phyloP scores from a whole-genome alignment of 2,329 filamentous ascomycete genomes.

The Pezicula rhizophila region DNA sequence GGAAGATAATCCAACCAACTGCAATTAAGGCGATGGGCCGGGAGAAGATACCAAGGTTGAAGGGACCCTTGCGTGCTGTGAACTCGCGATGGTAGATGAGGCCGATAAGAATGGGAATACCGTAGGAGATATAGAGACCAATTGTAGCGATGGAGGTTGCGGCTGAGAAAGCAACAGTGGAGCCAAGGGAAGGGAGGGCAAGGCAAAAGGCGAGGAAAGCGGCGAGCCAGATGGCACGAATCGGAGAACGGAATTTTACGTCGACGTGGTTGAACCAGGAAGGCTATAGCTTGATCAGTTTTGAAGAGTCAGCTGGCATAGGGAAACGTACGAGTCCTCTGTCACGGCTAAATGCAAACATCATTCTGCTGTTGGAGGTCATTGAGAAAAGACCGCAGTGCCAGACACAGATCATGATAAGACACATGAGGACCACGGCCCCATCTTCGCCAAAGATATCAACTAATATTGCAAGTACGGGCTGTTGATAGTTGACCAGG shows the following conservation, averaged over 20 bases:
- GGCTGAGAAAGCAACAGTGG: slow-evolving; percentile 48
- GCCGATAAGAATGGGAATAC: slow-evolving; percentile 49
- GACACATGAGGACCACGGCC: slow-evolving; percentile 46
- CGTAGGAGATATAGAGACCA: slow-evolving; percentile 52
- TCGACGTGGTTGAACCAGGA: slow-evolving; percentile 50
- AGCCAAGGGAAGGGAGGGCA: slow-evolving; percentile 48
- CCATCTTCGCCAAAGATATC: slow-evolving; percentile 50
- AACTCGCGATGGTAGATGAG: slow-evolving; percentile 46
- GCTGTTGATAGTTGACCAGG: slow-evolving; percentile 39
- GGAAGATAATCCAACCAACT: slow-evolving; percentile 46
- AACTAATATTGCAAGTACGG: slow-evolving; percentile 52
- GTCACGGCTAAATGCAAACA: slow-evolving; percentile 52
- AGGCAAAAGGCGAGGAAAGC: slow-evolving; percentile 48
- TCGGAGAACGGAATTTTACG: slow-evolving; percentile 40
- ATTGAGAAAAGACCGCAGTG: slow-evolving; percentile 54
- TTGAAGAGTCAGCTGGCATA: neutral
- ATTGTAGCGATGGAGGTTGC: slow-evolving; percentile 55
- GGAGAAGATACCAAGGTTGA: slow-evolving; percentile 42
- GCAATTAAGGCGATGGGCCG: slow-evolving; percentile 41
- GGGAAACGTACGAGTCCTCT: slow-evolving; percentile 38
- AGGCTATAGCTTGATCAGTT: slow-evolving; percentile 23
- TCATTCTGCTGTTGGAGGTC: slow-evolving; percentile 52
- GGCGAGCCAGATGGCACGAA: slow-evolving; percentile 50
- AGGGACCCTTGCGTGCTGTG: slow-evolving; percentile 45
- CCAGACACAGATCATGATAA: slow-evolving; percentile 55